Evolutionary conservation across 306 rosid genomes (phyloP).

Genomic region (Lagenaria siceraria): DNA sequence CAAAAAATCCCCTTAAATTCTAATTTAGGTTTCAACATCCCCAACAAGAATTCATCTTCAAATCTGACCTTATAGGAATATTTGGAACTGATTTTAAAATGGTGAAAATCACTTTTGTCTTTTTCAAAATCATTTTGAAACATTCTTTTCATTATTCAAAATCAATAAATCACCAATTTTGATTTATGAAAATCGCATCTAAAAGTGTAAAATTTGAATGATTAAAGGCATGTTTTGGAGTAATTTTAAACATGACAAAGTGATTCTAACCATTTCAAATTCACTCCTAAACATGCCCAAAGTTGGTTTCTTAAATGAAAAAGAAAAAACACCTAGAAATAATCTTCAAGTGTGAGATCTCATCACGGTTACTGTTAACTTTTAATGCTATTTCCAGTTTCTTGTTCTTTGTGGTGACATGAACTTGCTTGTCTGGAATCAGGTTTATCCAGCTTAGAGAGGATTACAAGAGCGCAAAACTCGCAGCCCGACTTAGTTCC

Average conservation of each 20-base stretch:
- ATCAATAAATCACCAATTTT: too few relatives aligned
- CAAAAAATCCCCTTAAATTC: neutral
- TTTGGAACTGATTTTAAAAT: too few relatives aligned
- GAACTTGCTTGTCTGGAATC: slow-evolving; percentile 18
- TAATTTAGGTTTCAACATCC: neutral
- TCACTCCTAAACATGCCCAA: too few relatives aligned
- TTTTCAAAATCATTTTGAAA: too few relatives aligned
- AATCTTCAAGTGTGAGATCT: neutral
- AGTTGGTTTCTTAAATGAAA: neutral
- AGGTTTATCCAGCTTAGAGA: slow-evolving; percentile 95
- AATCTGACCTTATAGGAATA: neutral
- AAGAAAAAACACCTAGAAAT: neutral
- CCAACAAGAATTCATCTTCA: neutral
- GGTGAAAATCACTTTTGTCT: too few relatives aligned
- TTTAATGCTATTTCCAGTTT: neutral
- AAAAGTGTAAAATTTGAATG: too few relatives aligned
- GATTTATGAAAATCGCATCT: too few relatives aligned
- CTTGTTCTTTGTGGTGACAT: slow-evolving; percentile 2
- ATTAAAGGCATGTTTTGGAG: too few relatives aligned
- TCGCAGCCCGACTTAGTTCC: slow-evolving; percentile 75
- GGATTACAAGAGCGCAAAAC: slow-evolving; percentile 94
- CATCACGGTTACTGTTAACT: neutral
- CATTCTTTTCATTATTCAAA: too few relatives aligned
- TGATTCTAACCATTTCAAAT: too few relatives aligned
- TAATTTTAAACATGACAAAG: too few relatives aligned